phyloP scores from a whole-genome alignment of 2,329 filamentous ascomycete genomes.

The Xylogone sp. region DNA sequence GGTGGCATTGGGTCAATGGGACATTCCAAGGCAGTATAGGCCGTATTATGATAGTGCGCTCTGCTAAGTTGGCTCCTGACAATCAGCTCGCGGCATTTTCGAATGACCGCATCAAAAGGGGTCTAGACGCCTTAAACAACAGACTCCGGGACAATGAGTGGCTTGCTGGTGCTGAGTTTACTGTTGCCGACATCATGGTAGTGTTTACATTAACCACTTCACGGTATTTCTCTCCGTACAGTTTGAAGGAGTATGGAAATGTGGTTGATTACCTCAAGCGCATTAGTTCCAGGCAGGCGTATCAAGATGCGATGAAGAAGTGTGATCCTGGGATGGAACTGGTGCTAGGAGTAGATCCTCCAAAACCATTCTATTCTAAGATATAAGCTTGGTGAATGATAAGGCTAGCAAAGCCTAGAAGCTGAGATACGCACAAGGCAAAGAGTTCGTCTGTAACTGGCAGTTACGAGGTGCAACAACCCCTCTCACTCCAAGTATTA shows the following conservation, averaged over 20 bases:
- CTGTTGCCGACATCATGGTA: slow-evolving; percentile 62
- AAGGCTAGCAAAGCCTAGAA: too few species aligned
- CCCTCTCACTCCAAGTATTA: too few species aligned
- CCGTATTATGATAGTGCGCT: neutral
- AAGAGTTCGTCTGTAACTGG: too few species aligned
- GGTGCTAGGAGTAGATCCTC: slow-evolving; percentile 7
- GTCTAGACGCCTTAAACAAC: slow-evolving; percentile 43
- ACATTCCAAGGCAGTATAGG: slow-evolving; percentile 36
- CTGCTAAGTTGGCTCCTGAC: slow-evolving; percentile 10
- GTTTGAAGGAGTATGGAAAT: slow-evolving; percentile 36
- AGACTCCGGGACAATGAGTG: slow-evolving; percentile 45
- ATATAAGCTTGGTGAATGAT: too few species aligned
- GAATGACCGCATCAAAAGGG: slow-evolving; percentile 8
- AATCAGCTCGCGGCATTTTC: slow-evolving; percentile 31
- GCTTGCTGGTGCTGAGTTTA: slow-evolving; percentile 59
- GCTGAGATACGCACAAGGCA: too few species aligned
- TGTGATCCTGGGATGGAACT: slow-evolving; percentile 43
- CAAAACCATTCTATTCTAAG: neutral
- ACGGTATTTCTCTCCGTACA: slow-evolving; percentile 45
- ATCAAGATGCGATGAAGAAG: slow-evolving; percentile 43
- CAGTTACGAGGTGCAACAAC: too few species aligned
- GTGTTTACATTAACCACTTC: slow-evolving; percentile 59
- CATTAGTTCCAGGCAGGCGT: slow-evolving; percentile 40
- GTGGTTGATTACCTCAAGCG: slow-evolving; percentile 44
- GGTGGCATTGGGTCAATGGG: slow-evolving; percentile 56